Evolutionary conservation across 2,329 filamentous ascomycete genomes (phyloP).

Genomic region (Pseudogymnoascus sp.): DNA sequence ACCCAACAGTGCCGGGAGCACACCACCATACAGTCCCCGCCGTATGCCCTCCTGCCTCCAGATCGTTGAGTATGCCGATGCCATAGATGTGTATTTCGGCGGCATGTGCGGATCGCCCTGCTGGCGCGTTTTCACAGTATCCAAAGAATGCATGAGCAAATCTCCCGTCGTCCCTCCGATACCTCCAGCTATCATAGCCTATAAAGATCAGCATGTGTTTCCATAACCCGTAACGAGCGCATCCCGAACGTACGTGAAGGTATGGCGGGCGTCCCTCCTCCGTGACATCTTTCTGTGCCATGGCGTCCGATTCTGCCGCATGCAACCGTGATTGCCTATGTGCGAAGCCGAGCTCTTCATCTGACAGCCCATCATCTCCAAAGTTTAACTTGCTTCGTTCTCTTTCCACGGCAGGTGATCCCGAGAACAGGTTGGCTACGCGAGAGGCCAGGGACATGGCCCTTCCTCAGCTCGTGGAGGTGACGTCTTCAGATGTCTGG

Average conservation of each 20-base stretch:
- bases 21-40: constrained; percentile 86
- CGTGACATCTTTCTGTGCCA: constrained; percentile 32
- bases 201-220: constrained; percentile 18
- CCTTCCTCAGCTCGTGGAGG: constrained; percentile 24
- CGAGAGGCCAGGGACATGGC: constrained; percentile 52
- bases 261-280: constrained; percentile 52
- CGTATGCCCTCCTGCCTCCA: constrained; percentile 83
- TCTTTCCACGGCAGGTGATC: constrained; percentile 22
- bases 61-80: constrained; percentile 86
- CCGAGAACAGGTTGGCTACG: constrained; percentile 44
- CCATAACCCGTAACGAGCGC: constrained; percentile 10
- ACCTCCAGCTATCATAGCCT: constrained; percentile 95
- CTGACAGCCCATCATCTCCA: constrained; percentile 31
- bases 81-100: constrained; percentile 84
- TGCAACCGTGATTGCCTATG: constrained; percentile 26
- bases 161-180: constrained; percentile 89
- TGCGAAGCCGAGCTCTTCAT: constrained; percentile 24
- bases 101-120: constrained; percentile 92
- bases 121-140: constrained; percentile 96
- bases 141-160: constrained; percentile 96
- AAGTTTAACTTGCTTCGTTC: constrained; percentile 25
- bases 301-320: constrained; percentile 19
- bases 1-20: constrained; percentile 79
- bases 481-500: constrained; percentile 9
- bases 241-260: constrained; percentile 46